Evolutionary conservation across 1,284 basidiomycete species (phyloP), one percentile per base, ranked within the genome.

Genomic region (Irpex rosettiformis): DNA sequence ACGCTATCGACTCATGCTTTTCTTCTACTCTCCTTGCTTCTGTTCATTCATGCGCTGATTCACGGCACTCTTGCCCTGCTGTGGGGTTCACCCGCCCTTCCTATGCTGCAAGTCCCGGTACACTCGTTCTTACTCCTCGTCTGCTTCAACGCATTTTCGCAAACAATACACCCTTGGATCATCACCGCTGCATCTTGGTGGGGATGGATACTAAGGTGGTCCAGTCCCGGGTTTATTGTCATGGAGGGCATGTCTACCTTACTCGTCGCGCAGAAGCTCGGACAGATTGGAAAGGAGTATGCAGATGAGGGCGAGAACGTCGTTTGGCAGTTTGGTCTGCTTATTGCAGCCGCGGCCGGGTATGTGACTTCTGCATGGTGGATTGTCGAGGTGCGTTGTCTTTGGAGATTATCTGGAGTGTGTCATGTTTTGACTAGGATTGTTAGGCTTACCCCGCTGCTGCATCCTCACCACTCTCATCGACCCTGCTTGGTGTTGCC

Each of bases 241-340:
- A 80, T 94, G 77, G 93, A 95, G 70, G 90, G 91, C 51, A 76
- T 94, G 56, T 93, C 89, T 30, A 93, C 89, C 65, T 72, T 94
- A 57, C 77, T 94, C 22, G 88, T 92, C 27, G 88, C 85, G 2
- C 92, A 94, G 70, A 86, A 86, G 68, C 77, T 90, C 0, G 89
- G 92, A 5, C 88, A 91, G 66, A 79, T 86, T 30, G 87, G 85
- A 43, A 88, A 85, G 70, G 80, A 82, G 55, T 75, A 93, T 28
- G 88, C 89, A 13, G 80, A 79, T 24, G 80, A 84, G 62, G 83
- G 84, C 52, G 91, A 93, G 69, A 75, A 76, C 7, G 88, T 86
- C 69, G 25, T 18, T 8, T 51, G 48, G 48, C 90, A 93, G 67
- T 89, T 93, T 68, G 81, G 78, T 2, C 74, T 91, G 49, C 79